A percentile compares a stretch with the other conserved stretches of the same genome.
phyloP scores from a whole-genome alignment of 2,329 filamentous ascomycete genomes.

The Alternaria burnsii region DNA sequence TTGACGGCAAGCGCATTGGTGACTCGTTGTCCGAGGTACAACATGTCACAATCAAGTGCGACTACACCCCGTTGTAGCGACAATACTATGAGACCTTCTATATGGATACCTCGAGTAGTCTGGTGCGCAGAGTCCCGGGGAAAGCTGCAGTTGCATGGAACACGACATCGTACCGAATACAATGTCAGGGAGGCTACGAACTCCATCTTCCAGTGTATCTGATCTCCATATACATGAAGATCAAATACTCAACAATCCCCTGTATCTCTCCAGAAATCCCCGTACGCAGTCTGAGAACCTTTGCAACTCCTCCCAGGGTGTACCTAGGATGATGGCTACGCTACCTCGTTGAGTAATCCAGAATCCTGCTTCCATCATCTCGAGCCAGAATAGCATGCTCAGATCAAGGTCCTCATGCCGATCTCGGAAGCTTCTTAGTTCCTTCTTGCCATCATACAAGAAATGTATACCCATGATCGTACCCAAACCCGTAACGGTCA shows the following conservation, averaged over 20 bases:
- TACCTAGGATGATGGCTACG: slow-evolving; percentile 47
- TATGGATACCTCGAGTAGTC: no score
- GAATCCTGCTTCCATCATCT: slow-evolving; percentile 50
- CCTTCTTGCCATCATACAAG: slow-evolving; percentile 37
- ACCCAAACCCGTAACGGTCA: slow-evolving; percentile 49
- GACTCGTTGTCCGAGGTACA: no score
- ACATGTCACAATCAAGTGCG: no score
- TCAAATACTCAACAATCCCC: not conserved
- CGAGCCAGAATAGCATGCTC: slow-evolving; percentile 48
- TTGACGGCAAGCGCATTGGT: no score
- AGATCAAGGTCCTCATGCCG: slow-evolving; percentile 42
- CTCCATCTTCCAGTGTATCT: not conserved
- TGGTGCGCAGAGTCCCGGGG: no score
- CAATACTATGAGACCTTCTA: no score
- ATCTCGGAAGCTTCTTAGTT: slow-evolving; percentile 35
- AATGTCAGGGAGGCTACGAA: not conserved
- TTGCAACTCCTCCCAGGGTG: slow-evolving; percentile 44
- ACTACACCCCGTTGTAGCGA: no score
- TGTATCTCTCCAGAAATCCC: slow-evolving; percentile 26
- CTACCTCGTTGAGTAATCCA: slow-evolving; percentile 49
- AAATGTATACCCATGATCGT: slow-evolving; percentile 52
- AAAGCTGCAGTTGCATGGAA: no score
- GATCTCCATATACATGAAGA: slow-evolving; percentile 7
- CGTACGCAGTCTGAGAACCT: slow-evolving; percentile 39
- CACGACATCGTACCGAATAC: no score